Evolutionary conservation across 768 basidiomycete genomes (phyloP).

Genomic region (Leucocoprinus sp.): DNA sequence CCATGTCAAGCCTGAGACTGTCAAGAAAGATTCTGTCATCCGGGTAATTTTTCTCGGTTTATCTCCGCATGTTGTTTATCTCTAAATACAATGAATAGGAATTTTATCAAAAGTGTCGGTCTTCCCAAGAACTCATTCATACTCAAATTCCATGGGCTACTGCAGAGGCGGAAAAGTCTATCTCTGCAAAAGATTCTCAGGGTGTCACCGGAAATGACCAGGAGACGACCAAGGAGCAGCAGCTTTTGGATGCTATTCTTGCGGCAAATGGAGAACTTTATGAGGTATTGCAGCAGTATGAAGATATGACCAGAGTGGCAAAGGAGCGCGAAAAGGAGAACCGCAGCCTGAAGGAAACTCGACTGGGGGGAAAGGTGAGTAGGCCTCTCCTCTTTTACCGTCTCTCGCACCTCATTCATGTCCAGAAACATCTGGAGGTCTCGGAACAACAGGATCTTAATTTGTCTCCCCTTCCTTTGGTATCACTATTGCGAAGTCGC

Average conservation of each 20-base stretch:
- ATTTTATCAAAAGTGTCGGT: conserved; percentile 69
- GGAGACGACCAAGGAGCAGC: conserved; percentile 63
- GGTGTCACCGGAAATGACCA: too few species aligned
- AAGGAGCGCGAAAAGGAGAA: conserved; percentile 58
- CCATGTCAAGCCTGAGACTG: conserved; percentile 61
- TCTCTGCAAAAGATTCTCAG: conserved; percentile 15
- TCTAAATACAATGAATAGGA: conserved; percentile 50
- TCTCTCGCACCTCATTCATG: neutral
- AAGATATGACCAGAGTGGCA: conserved; percentile 67
- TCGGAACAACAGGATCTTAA: conserved; percentile 28
- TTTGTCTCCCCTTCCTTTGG: conserved; percentile 17
- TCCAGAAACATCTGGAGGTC: conserved; percentile 27
- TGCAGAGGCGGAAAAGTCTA: conserved; percentile 67
- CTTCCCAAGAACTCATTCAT: conserved; percentile 77
- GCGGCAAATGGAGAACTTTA: conserved; percentile 66
- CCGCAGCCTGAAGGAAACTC: conserved; percentile 58
- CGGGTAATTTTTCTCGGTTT: conserved; percentile 35
- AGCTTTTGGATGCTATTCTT: conserved; percentile 64
- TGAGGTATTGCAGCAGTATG: conserved; percentile 63
- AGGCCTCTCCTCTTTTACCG: neutral
- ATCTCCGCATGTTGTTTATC: neutral
- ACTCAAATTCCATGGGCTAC: conserved; percentile 91
- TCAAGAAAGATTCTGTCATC: conserved; percentile 59
- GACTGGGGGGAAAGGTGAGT: conserved; percentile 60
- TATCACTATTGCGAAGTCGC: conserved; percentile 34